Evolutionary conservation across 1,284 basidiomycete species (phyloP), one percentile per base, ranked within the genome.

Genomic region (Schizopora paradoxa): DNA sequence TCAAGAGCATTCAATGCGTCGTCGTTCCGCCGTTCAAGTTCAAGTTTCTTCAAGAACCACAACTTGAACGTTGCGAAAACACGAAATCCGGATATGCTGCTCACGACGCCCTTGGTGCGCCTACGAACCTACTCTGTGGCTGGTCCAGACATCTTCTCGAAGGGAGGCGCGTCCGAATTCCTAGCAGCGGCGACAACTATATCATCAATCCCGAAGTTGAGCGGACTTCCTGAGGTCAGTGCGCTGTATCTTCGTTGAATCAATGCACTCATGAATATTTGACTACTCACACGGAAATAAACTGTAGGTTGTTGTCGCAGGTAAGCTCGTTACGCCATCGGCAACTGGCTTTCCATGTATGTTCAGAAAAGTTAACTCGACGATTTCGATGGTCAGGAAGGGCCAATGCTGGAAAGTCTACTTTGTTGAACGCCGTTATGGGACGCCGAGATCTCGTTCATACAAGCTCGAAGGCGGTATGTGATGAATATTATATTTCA

Each of bases 391-490:
- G 14, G 7, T 22, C 35, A 72, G 69, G 69, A 6, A 64, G 69
- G 23, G 68, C 85, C 4, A 88, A 88, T 57, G 78, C 72, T 14
- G 85, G 86, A 19, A 88, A 88, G 59, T 86, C 84, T 0, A 74
- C 80, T 1, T 61, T 88, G 19, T 69, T 87, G 16, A 88, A 87
- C 54, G 74, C 79, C 6, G 72, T 87, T 2, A 56, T 86, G 4
- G 76, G 76, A 1, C 66, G 81, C 34, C 77, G 61, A 35, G 64
- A 69, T 41, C 62, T 88, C 18, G 61, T 84, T 11, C 68, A 72
- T 27, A 80, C 76, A 0, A 85, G 83, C 60, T 80, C 78, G 51
- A 82, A 77, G 58, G 74, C 84, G 19, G 85, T 85, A 41, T 47
- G 77, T 65, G 27, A 19, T 33, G 57, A n/a, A 18, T 33, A 16